phyloP scores from a whole-genome alignment of 768 basidiomycete genomes.

The Melanogaster broomeanus region DNA sequence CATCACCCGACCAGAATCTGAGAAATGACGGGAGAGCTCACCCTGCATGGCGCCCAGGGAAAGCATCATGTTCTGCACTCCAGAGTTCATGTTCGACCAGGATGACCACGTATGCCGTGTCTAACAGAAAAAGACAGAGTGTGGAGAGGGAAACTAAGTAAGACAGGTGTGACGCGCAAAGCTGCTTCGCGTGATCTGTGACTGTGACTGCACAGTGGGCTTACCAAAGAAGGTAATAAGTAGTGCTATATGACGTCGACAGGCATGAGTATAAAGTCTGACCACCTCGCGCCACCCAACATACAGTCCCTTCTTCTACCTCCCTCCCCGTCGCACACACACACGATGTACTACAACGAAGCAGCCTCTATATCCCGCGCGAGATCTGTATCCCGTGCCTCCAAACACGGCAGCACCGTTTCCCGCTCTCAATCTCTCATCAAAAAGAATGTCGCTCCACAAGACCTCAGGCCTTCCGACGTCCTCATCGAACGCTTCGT shows the following conservation, averaged over 20 bases:
- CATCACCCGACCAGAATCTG: neutral
- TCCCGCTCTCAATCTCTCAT: conserved; percentile 86
- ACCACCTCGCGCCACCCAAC: neutral
- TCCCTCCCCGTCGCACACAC: neutral
- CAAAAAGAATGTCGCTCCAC: conserved; percentile 89
- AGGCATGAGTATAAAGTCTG: neutral
- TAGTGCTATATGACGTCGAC: conserved; percentile 32
- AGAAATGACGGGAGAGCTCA: conserved; percentile 29
- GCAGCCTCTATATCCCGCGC: conserved; percentile 61
- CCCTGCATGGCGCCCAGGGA: conserved; percentile 94
- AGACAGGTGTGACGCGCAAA: neutral
- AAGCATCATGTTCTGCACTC: conserved; percentile 79
- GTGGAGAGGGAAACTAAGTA: conserved; percentile 7
- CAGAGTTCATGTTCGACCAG: conserved; percentile 62
- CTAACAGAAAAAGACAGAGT: conserved; percentile 4
- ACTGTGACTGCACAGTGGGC: too few relatives aligned
- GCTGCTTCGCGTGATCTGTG: conserved; percentile 8
- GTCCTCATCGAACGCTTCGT: conserved; percentile 94
- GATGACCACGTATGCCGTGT: conserved; percentile 14
- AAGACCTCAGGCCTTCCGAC: conserved; percentile 91
- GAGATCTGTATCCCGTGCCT: conserved; percentile 68
- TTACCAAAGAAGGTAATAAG: too few relatives aligned
- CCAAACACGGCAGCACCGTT: conserved; percentile 66
- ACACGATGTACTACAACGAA: conserved; percentile 43
- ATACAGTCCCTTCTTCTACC: neutral